Base-by-base conservation (phyloP, 163 green algal genomes). In the Scenedesmus sp. region DNA sequence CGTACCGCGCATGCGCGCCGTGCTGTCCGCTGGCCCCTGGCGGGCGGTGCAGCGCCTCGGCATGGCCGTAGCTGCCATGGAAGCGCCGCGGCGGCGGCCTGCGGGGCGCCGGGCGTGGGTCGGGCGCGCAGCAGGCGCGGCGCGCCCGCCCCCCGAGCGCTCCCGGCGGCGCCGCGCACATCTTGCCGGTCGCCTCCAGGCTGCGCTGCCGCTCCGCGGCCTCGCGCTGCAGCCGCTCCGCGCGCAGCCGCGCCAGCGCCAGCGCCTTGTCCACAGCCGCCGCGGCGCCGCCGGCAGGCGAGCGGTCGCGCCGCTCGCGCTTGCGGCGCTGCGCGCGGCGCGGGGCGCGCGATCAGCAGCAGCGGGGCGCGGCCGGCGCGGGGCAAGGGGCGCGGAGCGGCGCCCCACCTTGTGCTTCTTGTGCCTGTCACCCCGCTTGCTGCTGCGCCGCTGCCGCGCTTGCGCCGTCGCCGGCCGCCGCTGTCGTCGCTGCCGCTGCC, bases 191-290 rank as follows among this genome's bases (percentile, higher is more conserved):
- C 0, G 69, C 69, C 54, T 56, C 11, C 69, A 77, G 18, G 36
- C 36, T 58, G 11, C 69, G 58, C 34, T 67, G 54, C 13, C 69
- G 36, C 54, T 77, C 69, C 24, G 54, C 69, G 15, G 69, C 69
- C 26, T 77, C 69, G 11, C 69, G 34, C 26, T 57, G 53, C 58
- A 77, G 54, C 22, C 69, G 69, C 42, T 77, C 69, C 20, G 69
- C 69, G 28, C 69, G 39, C 39, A 77, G 69, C 4, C 54, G 36
- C 11, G 54, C 69, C n/a, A 77, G 34, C 10, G 69, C 69, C 13
- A 31, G 24, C 2, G 53, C 54, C 54, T 67, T 77, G 4, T 60
- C 69, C 24, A 53, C 69, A 3, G 47, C 53, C 29, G 24, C 54
- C 47, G 53, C 34, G 17, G 54, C 34, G 1, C 34, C 69, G 24